Evolutionary conservation across 805 yeast species (phyloP), one percentile per base, ranked within the genome.

Genomic region (Saccharomycopsis sp.): DNA sequence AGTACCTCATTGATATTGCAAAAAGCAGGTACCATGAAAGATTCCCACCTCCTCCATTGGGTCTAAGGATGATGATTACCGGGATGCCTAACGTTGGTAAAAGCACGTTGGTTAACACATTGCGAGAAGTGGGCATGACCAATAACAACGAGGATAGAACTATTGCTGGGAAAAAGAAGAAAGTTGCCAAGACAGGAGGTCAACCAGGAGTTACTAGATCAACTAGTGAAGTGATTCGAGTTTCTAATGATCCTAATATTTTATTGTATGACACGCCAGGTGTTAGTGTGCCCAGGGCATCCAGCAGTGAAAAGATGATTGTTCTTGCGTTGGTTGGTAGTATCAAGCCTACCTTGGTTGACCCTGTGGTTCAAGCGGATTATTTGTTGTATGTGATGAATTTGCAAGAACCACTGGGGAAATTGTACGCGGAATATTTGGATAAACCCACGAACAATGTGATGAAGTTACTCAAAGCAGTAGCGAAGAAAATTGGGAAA

Each of bases 21-120:
- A 67, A 67, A 29, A 67, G 71, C 42, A 63, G 65, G 42, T 71
- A 74, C 54, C 51, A 60, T 22, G 51, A 58, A 3, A 66, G 77
- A 71, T 61, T 59, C 16, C 86, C 90, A 0, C 75, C 80, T 1
- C 94, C 96, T 0, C 96, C 97, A 0, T 61, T 88, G 48, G 97
- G 97, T 0, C 65, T 84, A 39, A 63, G 88, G 19, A 61, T 85
- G 46, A 68, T 89, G 68, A 75, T 90, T 37, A 79, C 82, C 4
- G 98, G 98, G 0, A 85, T 93, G 93, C 98, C 98, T 1, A 93
- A 93, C 59, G 95, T 88, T n/a, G 98, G 98, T 0, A 93, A 93
- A 61, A 84, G 95, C 9, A 83, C 96, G 0, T 59, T 93, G 39
- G 81, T 89, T 22, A 93, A 93, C 56, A 69, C 81, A 0, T 63